Base-by-base conservation (phyloP, 192 early-diverging fungal species). In the Kappamyces sp. region DNA sequence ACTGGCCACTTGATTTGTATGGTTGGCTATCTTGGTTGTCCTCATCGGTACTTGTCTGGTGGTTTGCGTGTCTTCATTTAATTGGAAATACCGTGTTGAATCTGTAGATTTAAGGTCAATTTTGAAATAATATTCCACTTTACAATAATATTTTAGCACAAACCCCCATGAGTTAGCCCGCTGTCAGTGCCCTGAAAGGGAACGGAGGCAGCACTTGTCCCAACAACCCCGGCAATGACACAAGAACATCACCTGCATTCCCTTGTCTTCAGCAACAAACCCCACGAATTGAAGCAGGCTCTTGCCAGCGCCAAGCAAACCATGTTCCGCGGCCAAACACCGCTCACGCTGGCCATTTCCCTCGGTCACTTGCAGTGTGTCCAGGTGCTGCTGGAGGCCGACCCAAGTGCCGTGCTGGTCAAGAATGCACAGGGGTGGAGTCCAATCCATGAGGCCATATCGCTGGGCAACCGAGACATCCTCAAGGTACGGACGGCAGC, bases 371-470 rank as follows among this genome's bases (percentile, higher is more conserved):
- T 33, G 9, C 65, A 67, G 22, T 72, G 70, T 47, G 61, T 68
- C 8, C 12, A 40, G 31, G 14, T 68, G 29, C 65, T 80, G 50
- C 54, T 80, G 8, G 32, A 55, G 4, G 64, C 66, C 7, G 55
- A 54, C 33, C 60, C 59, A 42, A 64, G 68, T 11, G 57, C 49
- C 37, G 65, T 64, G 6, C 47, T 79, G 11, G 41, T 52, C 33
- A 70, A 66, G 49, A 80, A 72, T 47, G 39, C 46, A 4, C 51
- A 63, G 32, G 75, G 75, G 31, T 80, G 78, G 78, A 65, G 64
- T 22, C 62, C 78, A 11, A 70, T 73, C 59, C 74, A 80, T 36
- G 79, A 81, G 60, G 76, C 79, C 1, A 72, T 65, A 30, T 66
- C 63, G 42, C 46, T 57, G 40, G 79, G 79, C 9, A 54, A 77